Conservation (phyloP, 345 rosid genomes). For the Sisymbrium altissimum region DNA sequence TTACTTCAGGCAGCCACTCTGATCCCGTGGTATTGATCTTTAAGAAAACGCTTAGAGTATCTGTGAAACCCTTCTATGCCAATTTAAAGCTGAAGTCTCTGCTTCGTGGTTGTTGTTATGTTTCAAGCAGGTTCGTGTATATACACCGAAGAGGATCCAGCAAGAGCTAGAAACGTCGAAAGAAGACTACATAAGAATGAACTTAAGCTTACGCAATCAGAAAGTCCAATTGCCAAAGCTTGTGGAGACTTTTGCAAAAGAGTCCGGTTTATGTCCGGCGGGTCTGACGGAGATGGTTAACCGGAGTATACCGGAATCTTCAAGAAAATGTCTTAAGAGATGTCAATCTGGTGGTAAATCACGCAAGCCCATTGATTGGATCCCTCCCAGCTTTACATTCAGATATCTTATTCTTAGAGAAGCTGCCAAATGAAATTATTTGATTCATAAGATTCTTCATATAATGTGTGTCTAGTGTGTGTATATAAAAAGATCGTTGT, state of each 20-base stretch:
- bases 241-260: slow-evolving; percentile 71
- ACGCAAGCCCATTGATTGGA: slow-evolving; percentile 79
- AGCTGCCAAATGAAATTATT: slow-evolving; percentile 47
- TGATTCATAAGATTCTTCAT: background rate
- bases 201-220: slow-evolving; percentile 61
- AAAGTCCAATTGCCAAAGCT: slow-evolving; percentile 78
- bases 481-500: background rate
- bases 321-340: slow-evolving; percentile 49
- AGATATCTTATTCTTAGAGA: slow-evolving; percentile 87
- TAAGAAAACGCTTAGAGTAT: background rate
- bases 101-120: background rate
- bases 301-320: slow-evolving; percentile 59
- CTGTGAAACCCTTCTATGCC: background rate
- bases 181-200: slow-evolving; percentile 84
- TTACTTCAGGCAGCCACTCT: slow-evolving; percentile 88
- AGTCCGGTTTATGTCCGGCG: slow-evolving; percentile 51
- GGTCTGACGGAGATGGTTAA: slow-evolving; percentile 68
- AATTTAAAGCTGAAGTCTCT: background rate
- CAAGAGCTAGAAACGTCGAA: slow-evolving; percentile 85
- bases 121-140: slow-evolving; percentile 66
- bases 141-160: slow-evolving; percentile 62
- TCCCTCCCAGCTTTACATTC: slow-evolving; percentile 78
- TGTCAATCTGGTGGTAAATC: slow-evolving; percentile 52
- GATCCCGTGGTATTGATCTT: slow-evolving; percentile 80
- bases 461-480: background rate